Conservation (phyloP, 2,329 filamentous ascomycete genomes). For the Hansfordia pulvinata region DNA sequence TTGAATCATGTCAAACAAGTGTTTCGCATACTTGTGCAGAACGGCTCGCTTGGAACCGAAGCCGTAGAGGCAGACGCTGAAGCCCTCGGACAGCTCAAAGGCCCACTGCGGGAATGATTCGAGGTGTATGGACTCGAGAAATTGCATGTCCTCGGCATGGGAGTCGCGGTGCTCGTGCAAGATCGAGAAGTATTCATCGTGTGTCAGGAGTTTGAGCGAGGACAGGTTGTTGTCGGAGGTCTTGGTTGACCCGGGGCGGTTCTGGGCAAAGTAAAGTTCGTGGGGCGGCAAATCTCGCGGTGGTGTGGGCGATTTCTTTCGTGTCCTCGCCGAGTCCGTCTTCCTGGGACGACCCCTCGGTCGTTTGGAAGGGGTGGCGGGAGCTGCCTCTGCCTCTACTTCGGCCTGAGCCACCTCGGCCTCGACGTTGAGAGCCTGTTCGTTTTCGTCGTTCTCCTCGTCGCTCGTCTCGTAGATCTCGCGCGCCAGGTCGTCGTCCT, state of each 20-base stretch:
- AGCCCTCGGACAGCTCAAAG: constrained; percentile 78
- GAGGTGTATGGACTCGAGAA: constrained; percentile 61
- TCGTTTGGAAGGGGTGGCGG: constrained; percentile 31
- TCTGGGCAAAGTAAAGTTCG: constrained; percentile 89
- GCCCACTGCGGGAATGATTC: constrained; percentile 83
- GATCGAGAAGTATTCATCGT: constrained; percentile 79
- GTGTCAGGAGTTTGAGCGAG: constrained; percentile 63
- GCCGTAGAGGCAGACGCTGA: constrained; percentile 83
- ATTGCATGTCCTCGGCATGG: constrained; percentile 56
- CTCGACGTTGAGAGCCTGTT: constrained; percentile 11
- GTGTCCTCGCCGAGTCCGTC: constrained; percentile 14
- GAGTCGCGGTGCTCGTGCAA: constrained; percentile 51
- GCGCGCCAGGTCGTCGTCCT: constrained; percentile 55
- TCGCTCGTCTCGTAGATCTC: constrained; percentile 51
- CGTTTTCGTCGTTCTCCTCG: constrained; percentile 29
- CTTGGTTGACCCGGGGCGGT: constrained; percentile 65
- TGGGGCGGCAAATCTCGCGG: constrained; percentile 73
- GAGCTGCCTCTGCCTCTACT: constrained; percentile 9
- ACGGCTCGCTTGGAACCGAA: constrained; percentile 79
- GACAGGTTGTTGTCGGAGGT: constrained; percentile 79
- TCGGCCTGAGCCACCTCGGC: constrained; percentile 14
- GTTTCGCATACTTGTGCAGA: constrained; percentile 60
- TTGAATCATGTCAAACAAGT: constrained; percentile 37
- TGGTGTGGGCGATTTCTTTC: constrained; percentile 62
- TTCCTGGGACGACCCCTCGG: constrained; percentile 32